Conservation (phyloP, 1,284 basidiomycete genomes). For the Xanthoconium separans region DNA sequence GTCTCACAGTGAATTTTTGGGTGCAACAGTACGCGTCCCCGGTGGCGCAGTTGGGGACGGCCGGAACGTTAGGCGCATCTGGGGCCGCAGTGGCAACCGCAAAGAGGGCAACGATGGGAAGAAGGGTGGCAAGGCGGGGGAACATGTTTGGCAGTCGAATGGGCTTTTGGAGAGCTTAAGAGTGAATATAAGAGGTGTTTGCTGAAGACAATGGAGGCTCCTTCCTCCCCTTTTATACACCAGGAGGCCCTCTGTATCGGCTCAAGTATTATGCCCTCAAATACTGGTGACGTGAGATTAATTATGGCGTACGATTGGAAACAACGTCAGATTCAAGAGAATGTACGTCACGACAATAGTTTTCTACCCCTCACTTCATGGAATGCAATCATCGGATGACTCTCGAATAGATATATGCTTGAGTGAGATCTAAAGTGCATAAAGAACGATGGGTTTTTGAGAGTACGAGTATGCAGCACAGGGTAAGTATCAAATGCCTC, state of each 20-base stretch:
- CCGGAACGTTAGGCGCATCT: neutral
- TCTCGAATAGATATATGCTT: too few relatives aligned
- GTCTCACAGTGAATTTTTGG: neutral
- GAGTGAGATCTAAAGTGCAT: too few relatives aligned
- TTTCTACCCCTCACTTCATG: too few relatives aligned
- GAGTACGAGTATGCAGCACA: too few relatives aligned
- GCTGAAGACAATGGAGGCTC: neutral
- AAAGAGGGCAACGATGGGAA: conserved; percentile 2
- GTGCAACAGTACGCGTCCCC: neutral
- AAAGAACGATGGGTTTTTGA: too few relatives aligned
- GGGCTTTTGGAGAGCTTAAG: neutral
- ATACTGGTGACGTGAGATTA: too few relatives aligned
- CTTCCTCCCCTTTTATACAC: conserved; percentile 1
- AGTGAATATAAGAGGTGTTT: neutral
- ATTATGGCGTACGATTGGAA: too few relatives aligned
- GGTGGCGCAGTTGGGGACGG: neutral
- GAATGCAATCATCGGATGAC: too few relatives aligned
- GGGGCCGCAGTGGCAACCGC: neutral
- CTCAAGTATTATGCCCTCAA: neutral
- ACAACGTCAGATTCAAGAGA: too few relatives aligned
- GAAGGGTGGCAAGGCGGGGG: neutral
- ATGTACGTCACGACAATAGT: too few relatives aligned
- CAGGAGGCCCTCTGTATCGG: neutral
- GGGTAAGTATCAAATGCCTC: too few relatives aligned
- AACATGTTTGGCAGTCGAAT: neutral